phyloP scores from a whole-genome alignment of 441 rosid species.

The Mallotus japonicus region DNA sequence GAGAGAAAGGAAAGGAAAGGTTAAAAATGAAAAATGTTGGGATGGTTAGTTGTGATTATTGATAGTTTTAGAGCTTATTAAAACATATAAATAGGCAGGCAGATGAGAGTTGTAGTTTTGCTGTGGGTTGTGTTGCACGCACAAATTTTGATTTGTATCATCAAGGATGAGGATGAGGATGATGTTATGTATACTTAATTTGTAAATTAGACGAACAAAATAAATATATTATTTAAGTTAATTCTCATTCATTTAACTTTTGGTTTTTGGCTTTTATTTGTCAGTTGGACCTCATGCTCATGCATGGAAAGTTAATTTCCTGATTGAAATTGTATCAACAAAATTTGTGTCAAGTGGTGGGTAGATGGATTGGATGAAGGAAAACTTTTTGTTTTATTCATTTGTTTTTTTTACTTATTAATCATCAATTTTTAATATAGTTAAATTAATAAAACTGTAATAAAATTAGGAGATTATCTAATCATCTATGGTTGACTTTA shows the following conservation, averaged over 20 bases:
- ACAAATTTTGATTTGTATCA: slow-evolving; percentile 41
- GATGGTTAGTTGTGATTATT: slow-evolving; percentile 19
- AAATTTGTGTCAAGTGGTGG: no score
- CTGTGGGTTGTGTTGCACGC: slow-evolving; percentile 22
- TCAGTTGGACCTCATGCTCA: no score
- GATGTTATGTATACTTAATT: slow-evolving; percentile 21
- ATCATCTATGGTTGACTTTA: no score
- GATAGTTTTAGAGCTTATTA: slow-evolving; percentile 22
- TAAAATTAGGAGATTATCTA: no score
- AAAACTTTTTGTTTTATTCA: no score
- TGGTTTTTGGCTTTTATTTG: neutral
- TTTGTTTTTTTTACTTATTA: no score
- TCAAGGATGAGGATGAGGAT: slow-evolving; percentile 1
- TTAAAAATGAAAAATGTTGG: slow-evolving; percentile 21
- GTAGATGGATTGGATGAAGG: no score
- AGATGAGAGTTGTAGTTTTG: slow-evolving; percentile 28
- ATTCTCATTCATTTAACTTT: slow-evolving; percentile 1
- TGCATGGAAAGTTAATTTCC: no score
- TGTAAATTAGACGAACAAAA: slow-evolving; percentile 26
- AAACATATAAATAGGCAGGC: neutral
- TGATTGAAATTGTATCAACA: no score
- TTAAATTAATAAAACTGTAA: no score
- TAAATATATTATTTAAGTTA: neutral
- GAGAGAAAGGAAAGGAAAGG: slow-evolving; percentile 14
- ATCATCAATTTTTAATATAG: no score